phyloP scores from a whole-genome alignment of 2,329 filamentous ascomycete genomes.

The Didymella arachidicola region DNA sequence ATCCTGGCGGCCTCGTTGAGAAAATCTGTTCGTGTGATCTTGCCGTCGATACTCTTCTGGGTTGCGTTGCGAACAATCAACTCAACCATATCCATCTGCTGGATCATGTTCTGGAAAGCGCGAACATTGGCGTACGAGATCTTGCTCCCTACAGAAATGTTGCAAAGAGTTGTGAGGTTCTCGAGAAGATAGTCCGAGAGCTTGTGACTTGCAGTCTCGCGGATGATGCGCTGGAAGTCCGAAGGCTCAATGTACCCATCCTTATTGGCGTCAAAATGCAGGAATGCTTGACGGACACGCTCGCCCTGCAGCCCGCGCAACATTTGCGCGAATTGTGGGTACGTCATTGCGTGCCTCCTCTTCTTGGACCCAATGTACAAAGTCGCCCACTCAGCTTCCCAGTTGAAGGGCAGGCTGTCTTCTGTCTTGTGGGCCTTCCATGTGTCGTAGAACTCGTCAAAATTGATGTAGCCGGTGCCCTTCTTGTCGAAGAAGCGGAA shows the following conservation, averaged over 20 bases:
- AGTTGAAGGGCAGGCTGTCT: constrained; percentile 89
- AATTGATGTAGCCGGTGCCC: constrained; percentile 84
- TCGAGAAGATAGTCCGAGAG: constrained; percentile 93
- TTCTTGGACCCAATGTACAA: constrained; percentile 91
- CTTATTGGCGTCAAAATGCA: constrained; percentile 85
- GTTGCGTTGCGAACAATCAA: constrained; percentile 89
- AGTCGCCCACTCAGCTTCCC: constrained; percentile 95
- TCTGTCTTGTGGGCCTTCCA: constrained; percentile 90
- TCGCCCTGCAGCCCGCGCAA: constrained; percentile 94
- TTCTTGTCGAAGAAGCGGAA: constrained; percentile 95
- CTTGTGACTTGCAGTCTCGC: constrained; percentile 92
- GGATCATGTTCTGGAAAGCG: constrained; percentile 97
- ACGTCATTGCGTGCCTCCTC: constrained; percentile 89
- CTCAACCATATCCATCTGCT: constrained; percentile 97
- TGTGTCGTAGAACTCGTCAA: constrained; percentile 82
- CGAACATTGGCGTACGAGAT: constrained; percentile 98
- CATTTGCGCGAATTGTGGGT: constrained; percentile 98
- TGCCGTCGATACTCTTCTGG: constrained; percentile 82
- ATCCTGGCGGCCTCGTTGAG: constrained; percentile 90
- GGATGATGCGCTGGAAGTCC: constrained; percentile 95
- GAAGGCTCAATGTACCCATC: constrained; percentile 96
- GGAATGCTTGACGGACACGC: constrained; percentile 93
- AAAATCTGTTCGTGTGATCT: constrained; percentile 93
- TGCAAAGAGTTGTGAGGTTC: constrained; percentile 91
- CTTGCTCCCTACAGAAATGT: constrained; percentile 88